A percentile compares a stretch with the other conserved stretches of the same genome.
phyloP scores from a whole-genome alignment of 2,329 filamentous ascomycete species.

The Coniochaeta sp. region DNA sequence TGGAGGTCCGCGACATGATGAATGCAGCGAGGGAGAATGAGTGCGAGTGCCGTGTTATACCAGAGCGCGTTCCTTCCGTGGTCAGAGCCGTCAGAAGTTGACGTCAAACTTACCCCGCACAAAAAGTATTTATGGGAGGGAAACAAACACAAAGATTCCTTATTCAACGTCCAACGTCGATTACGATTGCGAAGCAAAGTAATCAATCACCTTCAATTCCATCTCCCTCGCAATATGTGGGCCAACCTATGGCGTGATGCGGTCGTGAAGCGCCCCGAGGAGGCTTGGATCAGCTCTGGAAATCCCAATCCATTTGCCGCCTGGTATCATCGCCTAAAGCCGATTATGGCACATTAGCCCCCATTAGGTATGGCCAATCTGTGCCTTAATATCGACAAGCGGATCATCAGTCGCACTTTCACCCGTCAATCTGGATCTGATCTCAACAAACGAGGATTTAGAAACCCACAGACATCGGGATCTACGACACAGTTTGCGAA shows the following conservation, averaged over 20 bases:
- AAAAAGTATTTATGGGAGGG: neutral
- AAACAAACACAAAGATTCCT: neutral
- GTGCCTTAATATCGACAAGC: neutral
- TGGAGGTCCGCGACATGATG: neutral
- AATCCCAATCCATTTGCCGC: neutral
- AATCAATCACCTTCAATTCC: neutral
- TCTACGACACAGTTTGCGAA: neutral
- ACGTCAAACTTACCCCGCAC: neutral
- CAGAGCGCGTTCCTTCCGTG: neutral
- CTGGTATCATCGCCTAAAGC: neutral
- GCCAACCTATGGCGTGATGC: neutral
- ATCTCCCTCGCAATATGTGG: neutral
- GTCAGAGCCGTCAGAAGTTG: neutral
- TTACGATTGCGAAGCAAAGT: neutral
- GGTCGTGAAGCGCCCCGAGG: neutral
- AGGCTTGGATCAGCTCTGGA: neutral
- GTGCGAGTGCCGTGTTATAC: neutral
- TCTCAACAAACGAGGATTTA: neutral
- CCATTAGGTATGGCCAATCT: neutral
- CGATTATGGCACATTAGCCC: neutral
- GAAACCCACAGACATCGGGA: neutral
- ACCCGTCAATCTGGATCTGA: conserved; percentile 1
- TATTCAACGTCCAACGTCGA: neutral
- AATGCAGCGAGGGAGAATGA: neutral
- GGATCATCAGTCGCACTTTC: neutral